Conservation (phyloP, 2,329 filamentous ascomycete genomes). For the Fusarium stilboides region DNA sequence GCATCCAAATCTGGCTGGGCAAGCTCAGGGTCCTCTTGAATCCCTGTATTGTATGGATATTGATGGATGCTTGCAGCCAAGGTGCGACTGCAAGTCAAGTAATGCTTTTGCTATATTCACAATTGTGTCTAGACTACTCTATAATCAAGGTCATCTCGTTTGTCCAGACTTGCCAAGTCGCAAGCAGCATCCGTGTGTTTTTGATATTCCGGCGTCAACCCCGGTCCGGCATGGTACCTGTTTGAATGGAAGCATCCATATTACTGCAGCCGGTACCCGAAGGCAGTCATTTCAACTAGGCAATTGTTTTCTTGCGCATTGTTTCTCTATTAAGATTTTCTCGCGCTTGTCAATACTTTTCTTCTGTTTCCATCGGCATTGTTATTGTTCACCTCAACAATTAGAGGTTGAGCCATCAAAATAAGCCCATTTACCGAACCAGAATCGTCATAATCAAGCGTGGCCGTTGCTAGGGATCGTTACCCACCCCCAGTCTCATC, state of each 20-base stretch:
- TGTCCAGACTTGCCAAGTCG: constrained; percentile 10
- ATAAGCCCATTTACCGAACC: constrained; percentile 4
- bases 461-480: constrained; percentile 9
- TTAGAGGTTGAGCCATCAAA: neutral
- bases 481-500: constrained; percentile 25
- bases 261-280: neutral
- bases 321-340: neutral
- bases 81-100: constrained; percentile 1
- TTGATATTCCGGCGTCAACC: constrained; percentile 2
- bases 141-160: neutral
- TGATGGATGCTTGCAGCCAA: constrained; percentile 10
- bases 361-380: neutral
- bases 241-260: neutral
- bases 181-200: constrained; percentile 15
- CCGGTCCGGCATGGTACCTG: neutral
- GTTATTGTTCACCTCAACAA: neutral
- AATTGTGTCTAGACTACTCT: constrained; percentile 7
- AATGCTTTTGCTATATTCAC: constrained; percentile 10
- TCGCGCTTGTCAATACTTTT: neutral
- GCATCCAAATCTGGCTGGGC: constrained; percentile 24
- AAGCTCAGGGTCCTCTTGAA: constrained; percentile 29
- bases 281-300: neutral
- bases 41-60: constrained; percentile 18
- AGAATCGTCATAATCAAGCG: constrained; percentile 22
- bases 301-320: neutral